phyloP scores from a whole-genome alignment of 495 filamentous ascomycete species.

The Venustampulla echinocandica region DNA sequence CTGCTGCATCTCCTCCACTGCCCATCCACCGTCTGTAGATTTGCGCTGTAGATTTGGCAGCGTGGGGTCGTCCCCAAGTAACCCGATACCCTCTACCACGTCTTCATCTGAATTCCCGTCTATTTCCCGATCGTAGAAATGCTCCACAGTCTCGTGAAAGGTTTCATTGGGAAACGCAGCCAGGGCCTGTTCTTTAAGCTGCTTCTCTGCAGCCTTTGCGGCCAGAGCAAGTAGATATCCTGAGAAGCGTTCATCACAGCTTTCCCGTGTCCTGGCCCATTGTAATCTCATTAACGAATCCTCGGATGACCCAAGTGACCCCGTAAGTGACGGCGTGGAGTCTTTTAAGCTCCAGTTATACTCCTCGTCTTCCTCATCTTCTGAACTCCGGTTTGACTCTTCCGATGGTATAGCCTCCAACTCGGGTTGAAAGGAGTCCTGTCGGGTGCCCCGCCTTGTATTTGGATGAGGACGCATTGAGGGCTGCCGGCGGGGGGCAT shows the following conservation, averaged over 20 bases:
- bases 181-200: conserved; percentile 58
- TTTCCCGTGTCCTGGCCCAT: conserved; percentile 46
- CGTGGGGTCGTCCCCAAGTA: conserved; percentile 27
- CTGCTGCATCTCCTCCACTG: conserved; percentile 33
- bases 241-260: conserved; percentile 60
- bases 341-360: conserved; percentile 18
- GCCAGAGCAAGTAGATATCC: conserved; percentile 70
- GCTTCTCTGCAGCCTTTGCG: conserved; percentile 64
- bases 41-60: conserved; percentile 36
- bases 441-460: conserved; percentile 30
- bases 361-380: conserved; percentile 21
- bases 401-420: conserved; percentile 31
- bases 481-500: conserved; percentile 23
- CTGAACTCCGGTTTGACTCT: conserved; percentile 28
- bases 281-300: conserved; percentile 38
- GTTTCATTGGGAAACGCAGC: conserved; percentile 66
- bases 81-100: conserved; percentile 19
- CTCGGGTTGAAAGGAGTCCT: conserved; percentile 31
- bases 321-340: conserved; percentile 41
- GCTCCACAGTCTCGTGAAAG: conserved; percentile 45
- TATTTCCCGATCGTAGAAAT: conserved; percentile 46
- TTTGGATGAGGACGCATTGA: conserved; percentile 33
- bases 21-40: conserved; percentile 40
- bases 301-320: conserved; percentile 47
- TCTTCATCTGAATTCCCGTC: conserved; percentile 32